Percentiles rank a stretch among this genome's conserved stretches.
Conservation (phyloP, 352 stramenopile species). For the Globisporangium emineosum region DNA sequence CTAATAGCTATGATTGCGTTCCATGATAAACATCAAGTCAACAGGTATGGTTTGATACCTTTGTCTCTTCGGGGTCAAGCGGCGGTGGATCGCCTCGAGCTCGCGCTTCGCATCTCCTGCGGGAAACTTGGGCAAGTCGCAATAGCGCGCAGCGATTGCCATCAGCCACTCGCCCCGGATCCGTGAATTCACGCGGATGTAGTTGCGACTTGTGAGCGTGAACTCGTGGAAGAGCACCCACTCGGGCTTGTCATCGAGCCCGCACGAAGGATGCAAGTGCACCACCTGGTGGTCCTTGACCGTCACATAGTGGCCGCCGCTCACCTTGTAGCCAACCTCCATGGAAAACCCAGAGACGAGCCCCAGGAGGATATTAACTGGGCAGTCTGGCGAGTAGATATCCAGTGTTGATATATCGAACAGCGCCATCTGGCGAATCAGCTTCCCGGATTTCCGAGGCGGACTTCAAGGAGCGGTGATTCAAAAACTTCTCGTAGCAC, state of each 20-base stretch:
- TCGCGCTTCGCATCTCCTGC: slow-evolving; percentile 94
- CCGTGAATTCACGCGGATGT: slow-evolving; percentile 96
- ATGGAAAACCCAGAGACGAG: slow-evolving; percentile 98
- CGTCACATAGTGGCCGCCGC: slow-evolving; percentile 95
- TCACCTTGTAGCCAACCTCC: slow-evolving; percentile 90
- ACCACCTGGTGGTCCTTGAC: slow-evolving; percentile 99
- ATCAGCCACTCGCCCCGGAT: slow-evolving; percentile 93
- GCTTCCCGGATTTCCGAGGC: slow-evolving; percentile 95
- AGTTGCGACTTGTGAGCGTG: slow-evolving; percentile 98
- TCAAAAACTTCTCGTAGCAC: slow-evolving; percentile 99
- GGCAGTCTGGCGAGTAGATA: slow-evolving; percentile 85
- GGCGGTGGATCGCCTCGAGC: slow-evolving; percentile 86
- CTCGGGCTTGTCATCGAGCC: slow-evolving; percentile 94
- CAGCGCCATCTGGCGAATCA: slow-evolving; percentile 97
- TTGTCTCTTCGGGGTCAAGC: too few species aligned
- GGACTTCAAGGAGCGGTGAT: slow-evolving; percentile 91
- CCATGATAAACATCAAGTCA: too few species aligned
- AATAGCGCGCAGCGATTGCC: slow-evolving; percentile 95
- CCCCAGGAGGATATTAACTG: slow-evolving; percentile 91
- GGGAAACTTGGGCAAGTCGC: slow-evolving; percentile 97
- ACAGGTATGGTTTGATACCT: too few species aligned
- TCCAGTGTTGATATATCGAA: slow-evolving; percentile 79
- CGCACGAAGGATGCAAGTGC: slow-evolving; percentile 95
- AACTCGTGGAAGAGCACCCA: slow-evolving; percentile 99
- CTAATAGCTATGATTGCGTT: too few species aligned